These are phyloP conservation scores for Peniophora sp. DNA, from an alignment of 1,284 basidiomycete species.

Conservation along the genomic window DNA sequence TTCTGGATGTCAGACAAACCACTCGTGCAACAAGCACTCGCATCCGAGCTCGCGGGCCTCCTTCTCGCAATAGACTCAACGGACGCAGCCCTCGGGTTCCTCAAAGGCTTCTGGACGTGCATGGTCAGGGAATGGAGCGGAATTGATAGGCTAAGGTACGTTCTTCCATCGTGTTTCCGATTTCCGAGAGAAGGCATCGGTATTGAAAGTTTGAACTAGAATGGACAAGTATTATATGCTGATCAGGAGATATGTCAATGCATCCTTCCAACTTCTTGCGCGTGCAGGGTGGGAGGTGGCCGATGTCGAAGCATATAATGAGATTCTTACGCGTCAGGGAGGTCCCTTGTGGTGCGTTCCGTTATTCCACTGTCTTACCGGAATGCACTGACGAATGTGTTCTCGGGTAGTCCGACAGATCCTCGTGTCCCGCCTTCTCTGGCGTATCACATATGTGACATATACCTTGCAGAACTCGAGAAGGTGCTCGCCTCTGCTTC, in stretches of 20 bases:
- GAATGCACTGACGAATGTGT: constrained; percentile 4
- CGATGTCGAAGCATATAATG: constrained; percentile 54
- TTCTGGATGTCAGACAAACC: constrained; percentile 99
- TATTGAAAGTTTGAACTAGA: constrained; percentile 29
- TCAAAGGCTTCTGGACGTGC: constrained; percentile 87
- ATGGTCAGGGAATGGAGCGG: constrained; percentile 89
- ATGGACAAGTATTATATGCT: constrained; percentile 98
- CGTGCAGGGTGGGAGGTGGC: constrained; percentile 60
- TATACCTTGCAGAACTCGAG: constrained; percentile 88
- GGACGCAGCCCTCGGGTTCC: constrained; percentile 63
- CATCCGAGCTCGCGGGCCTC: constrained; percentile 79
- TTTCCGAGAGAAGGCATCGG: neutral
- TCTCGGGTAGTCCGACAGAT: constrained; percentile 55
- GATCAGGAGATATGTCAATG: constrained; percentile 82
- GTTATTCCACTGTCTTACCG: neutral
- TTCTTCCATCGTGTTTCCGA: constrained; percentile 3
- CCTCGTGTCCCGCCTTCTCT: constrained; percentile 72
- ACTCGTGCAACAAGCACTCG: constrained; percentile 88
- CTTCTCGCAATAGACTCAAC: constrained; percentile 61
- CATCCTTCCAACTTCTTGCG: constrained; percentile 75
- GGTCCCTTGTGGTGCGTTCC: constrained; percentile 73
- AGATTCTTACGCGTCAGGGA: constrained; percentile 51
- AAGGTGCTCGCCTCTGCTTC: constrained; percentile 41
- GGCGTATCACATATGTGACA: constrained; percentile 81
- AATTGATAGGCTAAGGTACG: constrained; percentile 82